Evolutionary conservation across 129 eudicot species (phyloP), one percentile per base, ranked within the genome.

Genomic region (Dittrichia graveolens): DNA sequence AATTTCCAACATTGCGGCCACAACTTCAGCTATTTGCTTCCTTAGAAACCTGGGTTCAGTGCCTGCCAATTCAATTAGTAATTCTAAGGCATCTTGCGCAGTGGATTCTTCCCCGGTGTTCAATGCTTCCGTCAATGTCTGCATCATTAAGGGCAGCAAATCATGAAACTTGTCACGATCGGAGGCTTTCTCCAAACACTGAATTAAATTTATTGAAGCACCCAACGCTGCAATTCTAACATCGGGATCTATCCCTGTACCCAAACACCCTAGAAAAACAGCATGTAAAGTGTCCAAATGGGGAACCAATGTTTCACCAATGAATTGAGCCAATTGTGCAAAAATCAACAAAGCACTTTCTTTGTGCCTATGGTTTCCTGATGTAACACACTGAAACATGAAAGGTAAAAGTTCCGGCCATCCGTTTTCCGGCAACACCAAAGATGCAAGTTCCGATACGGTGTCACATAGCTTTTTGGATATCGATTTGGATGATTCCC

Each of bases 371-470:
- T 81, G 37, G 7, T 78, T 72, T 2, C 81, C 88, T 0, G 95
- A 86, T 10, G 85, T 86, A 3, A 95, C 97, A 66, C 94, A 95
- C 39, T 86, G 86, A 46, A 95, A 95, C 91, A 95, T 88, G 65
- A 95, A 91, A 0, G 99, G 99, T 47, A 95, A 61, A 8, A 95
- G 69, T 46, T 95, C 97, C 45, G 90, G 94, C 99, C 99, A 95
- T 2, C 79, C 82, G 34, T 86, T 86, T 4, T 95, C 95, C 0
- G 92, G 88, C 5, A 91, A 46, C 52, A 91, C 77, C 45, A 85
- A 72, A 4, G 95, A 82, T 0, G 96, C 96, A 4, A 95, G 88
- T 56, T 95, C 99, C 1, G 99, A 91, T 6, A 91, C 71, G 6
- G 99, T 91, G 56, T 95, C 97, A 13, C 96, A 95, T 0, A 95